Evolutionary conservation across 2,329 filamentous ascomycete genomes (phyloP), one percentile per base, ranked within the genome.

Genomic region (Aureobasidium sp.): DNA sequence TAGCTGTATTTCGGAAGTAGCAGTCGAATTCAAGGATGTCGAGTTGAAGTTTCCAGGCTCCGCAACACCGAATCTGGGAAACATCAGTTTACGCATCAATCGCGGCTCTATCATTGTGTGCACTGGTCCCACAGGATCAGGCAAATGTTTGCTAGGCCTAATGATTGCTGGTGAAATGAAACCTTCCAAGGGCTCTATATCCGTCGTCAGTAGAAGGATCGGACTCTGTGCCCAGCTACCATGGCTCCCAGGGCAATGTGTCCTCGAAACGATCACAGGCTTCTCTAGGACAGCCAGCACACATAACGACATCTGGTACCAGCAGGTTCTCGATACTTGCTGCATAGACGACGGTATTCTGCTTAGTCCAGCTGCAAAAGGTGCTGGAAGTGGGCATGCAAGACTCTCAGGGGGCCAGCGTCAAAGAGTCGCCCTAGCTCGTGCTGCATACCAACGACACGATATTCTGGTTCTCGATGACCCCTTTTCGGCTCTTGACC

Each of bases 211-310:
- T 27, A 37, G 14, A 27, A 14, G 9, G 16, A 45, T 21, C 14
- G 53, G 39, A 25, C 64, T 58, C 27, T 64, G 62, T 44, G 55
- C 49, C 34, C 67, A 71, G 27, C 49, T 64, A 13, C 64, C 68
- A 6, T 94, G 89, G 90, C 89, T 94, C 51, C 89, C 93, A 69
- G 93, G 92, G 67, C 87, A 87, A 0, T 88, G 84, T 5, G 85
- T 94, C 64, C 84, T 82, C 61, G 85, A 91, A 47, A 94, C 94
- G 67, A 88, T 94, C 57, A 72, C 90, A 0, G 93, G 93, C 64
- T 88, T 89, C 29, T 11, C 34, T 36, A 10, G 11, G 13, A 37
- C n/a, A 5, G 3, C n/a, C 27, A 21, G 14, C 21, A 3, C n/a
- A 5, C n/a, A 37, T 32, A 71, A 75, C 59, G 68, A 71, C 51